Evolutionary conservation across 306 rosid genomes (phyloP), one percentile per base, ranked within the genome.

Genomic region (Prunus armeniaca): DNA sequence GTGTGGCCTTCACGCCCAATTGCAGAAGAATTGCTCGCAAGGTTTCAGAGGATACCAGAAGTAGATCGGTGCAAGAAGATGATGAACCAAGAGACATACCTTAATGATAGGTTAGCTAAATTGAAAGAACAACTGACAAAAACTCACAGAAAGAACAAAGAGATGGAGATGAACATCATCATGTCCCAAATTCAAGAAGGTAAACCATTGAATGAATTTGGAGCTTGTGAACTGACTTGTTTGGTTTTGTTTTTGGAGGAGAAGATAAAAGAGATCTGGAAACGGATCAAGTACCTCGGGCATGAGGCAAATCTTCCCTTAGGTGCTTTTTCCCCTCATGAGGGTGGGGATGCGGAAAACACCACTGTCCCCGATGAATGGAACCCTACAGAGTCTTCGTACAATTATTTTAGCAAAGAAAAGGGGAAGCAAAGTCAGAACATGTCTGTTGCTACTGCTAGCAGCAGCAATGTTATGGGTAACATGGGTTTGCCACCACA

Each of bases 1-100:
- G 57, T 80, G 56, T 83, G 87, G 89, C 85, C 89, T 3, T 74
- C 81, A 2, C 58, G 12, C 45, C 51, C 65, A 17, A 74, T n/a
- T 20, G 83, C 69, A 1, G 67, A 69, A 61, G 38, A 47, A 47
- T 20, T 47, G 22, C 2, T 46, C 34, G 3, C 11, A 15, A 67
- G 32, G 24, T 68, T 46, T 38, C 72, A 12, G 0, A 15, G 57
- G 2, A 5, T 68, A 47, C 56, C 57, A 7, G 20, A 28, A 24
- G 13, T 5, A 4, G 6, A 43, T 18, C 72, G 57, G 4, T 24
- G 13, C 20, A 68, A 68, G 41, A 46, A 68, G 38, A 49, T 28
- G 20, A 6, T 47, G 2, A 15, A 18, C 58, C 72, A 68, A 7
- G 41, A 68, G 57, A 47, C 38, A 14, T 68, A 34, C 9, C 12